A percentile compares a stretch with the other conserved stretches of the same genome.
Evolutionary conservation across 768 basidiomycete genomes (phyloP).

Genomic region (Boletus huronensis): DNA sequence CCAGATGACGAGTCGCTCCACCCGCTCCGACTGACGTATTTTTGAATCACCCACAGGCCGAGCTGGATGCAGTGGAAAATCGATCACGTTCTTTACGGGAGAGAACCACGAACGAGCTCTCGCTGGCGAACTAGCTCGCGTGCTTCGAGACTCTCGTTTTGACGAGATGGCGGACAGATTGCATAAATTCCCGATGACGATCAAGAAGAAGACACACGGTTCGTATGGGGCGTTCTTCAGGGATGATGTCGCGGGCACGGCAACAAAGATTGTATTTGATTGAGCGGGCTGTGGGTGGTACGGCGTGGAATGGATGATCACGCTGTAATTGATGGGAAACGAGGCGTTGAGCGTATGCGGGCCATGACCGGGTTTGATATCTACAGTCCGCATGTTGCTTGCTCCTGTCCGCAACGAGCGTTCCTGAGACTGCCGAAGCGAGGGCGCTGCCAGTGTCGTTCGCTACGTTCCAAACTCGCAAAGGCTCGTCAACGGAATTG

Average conservation of each 20-base stretch:
- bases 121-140: conserved; percentile 90
- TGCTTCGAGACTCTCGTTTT: conserved; percentile 84
- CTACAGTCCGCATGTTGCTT: neutral
- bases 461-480: neutral
- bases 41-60: conserved; percentile 52
- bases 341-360: neutral
- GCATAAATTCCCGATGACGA: conserved; percentile 90
- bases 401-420: neutral
- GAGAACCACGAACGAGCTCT: conserved; percentile 80
- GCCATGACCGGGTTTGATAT: neutral
- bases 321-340: conserved; percentile 12
- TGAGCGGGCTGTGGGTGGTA: conserved; percentile 24
- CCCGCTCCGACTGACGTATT: neutral
- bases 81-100: conserved; percentile 96
- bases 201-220: conserved; percentile 93
- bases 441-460: neutral
- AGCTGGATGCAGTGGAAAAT: conserved; percentile 84
- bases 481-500: no score
- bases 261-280: conserved; percentile 76
- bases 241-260: conserved; percentile 54
- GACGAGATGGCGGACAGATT: conserved; percentile 59
- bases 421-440: conserved; percentile 7
- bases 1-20: neutral
- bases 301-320: conserved; percentile 3
- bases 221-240: conserved; percentile 86